Evolutionary conservation across 2,329 filamentous ascomycete genomes (phyloP).

Genomic region (Cladophialophora psammophila): DNA sequence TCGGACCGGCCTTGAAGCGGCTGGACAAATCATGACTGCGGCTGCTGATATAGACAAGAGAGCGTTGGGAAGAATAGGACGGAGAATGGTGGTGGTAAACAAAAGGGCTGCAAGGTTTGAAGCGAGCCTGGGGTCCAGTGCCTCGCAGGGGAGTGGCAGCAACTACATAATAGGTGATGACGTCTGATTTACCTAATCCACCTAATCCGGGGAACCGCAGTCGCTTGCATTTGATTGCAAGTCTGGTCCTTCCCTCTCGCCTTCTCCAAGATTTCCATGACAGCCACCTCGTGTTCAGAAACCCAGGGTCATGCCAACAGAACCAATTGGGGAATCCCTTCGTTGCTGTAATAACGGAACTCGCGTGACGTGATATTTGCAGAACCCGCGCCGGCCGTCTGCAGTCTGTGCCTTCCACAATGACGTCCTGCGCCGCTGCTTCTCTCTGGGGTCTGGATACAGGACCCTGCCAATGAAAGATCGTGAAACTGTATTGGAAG

Average conservation of each 20-base stretch:
- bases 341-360: neutral
- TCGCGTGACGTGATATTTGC: neutral
- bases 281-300: neutral
- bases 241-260: neutral
- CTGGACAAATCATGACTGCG: conserved; percentile 17
- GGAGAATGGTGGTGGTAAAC: neutral
- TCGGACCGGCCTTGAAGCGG: neutral
- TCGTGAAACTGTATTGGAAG: neutral
- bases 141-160: neutral
- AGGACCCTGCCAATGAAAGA: neutral
- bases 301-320: neutral
- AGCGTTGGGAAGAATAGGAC: neutral
- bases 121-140: neutral
- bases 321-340: neutral
- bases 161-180: neutral
- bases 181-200: neutral
- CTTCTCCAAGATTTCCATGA: neutral
- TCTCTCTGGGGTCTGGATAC: neutral
- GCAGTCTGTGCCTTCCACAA: neutral
- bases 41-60: neutral
- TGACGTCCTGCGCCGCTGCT: neutral
- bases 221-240: neutral
- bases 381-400: neutral
- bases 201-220: neutral
- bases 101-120: neutral